A percentile compares a stretch with the other conserved stretches of the same genome.
These are phyloP conservation scores for Penicillium pulvis DNA, from an alignment of 495 filamentous ascomycete species.

Conservation along the genomic window DNA sequence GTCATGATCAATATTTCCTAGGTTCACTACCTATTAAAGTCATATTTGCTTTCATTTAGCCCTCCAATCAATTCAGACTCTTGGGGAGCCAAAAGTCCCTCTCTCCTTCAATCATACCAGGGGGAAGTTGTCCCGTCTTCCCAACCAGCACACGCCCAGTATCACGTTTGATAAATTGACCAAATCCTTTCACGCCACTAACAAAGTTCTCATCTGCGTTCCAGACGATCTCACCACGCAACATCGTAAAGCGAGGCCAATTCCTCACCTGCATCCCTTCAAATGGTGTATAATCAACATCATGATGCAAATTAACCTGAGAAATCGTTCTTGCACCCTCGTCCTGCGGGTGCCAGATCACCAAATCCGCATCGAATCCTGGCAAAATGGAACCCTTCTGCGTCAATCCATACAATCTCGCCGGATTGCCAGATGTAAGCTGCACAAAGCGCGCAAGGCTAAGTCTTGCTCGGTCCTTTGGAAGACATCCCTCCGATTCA, in stretches of 20 bases:
- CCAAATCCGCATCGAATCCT: slow-evolving; percentile 12
- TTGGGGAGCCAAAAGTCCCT: slow-evolving; percentile 7
- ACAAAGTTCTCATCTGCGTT: slow-evolving; percentile 48
- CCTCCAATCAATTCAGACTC: not conserved
- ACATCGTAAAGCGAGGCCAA: slow-evolving; percentile 62
- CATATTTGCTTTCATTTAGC: not conserved
- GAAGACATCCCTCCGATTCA: slow-evolving; percentile 9
- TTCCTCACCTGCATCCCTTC: slow-evolving; percentile 31
- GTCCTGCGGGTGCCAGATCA: slow-evolving; percentile 8
- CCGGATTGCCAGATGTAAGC: slow-evolving; percentile 11
- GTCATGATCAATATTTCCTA: too few relatives aligned
- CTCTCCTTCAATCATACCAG: slow-evolving; percentile 10
- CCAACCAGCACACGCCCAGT: slow-evolving; percentile 8
- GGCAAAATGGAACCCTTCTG: slow-evolving; percentile 9
- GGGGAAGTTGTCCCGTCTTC: slow-evolving; percentile 6
- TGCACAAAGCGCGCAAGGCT: slow-evolving; percentile 8
- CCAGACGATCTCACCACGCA: slow-evolving; percentile 63
- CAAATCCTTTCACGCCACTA: slow-evolving; percentile 46
- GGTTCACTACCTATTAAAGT: too few relatives aligned
- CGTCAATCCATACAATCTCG: slow-evolving; percentile 7
- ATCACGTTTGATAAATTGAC: slow-evolving; percentile 53
- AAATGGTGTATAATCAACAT: slow-evolving; percentile 12
- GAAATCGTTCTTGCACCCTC: not conserved
- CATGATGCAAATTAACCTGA: slow-evolving; percentile 7
- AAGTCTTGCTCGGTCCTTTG: slow-evolving; percentile 3